Evolutionary conservation across 1,139 yeast genomes (phyloP).

Genomic region (Hyphopichia buzzinii): DNA sequence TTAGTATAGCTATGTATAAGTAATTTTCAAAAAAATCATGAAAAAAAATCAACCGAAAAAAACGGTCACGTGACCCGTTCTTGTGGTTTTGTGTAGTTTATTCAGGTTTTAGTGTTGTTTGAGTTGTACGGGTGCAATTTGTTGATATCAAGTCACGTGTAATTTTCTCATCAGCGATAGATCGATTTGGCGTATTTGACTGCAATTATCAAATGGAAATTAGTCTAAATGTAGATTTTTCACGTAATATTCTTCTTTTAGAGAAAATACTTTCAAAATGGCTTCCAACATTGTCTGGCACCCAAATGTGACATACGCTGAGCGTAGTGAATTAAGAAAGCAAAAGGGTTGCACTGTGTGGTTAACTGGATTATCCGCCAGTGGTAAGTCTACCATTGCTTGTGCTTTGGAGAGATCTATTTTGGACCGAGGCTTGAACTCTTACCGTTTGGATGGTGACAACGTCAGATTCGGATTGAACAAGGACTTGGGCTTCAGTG

Average conservation of each 20-base stretch:
- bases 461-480: constrained; percentile 91
- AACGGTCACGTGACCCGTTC: background rate
- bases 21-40: too few species aligned
- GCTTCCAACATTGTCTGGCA: constrained; percentile 98
- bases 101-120: too few species aligned
- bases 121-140: too few species aligned
- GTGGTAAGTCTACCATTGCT: constrained; percentile 94
- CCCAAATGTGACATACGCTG: constrained; percentile 78
- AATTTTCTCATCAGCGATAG: constrained; percentile 5
- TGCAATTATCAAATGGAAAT: background rate
- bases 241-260: background rate
- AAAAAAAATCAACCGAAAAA: too few species aligned
- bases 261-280: constrained; percentile 57
- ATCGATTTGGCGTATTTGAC: too few species aligned
- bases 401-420: constrained; percentile 87
- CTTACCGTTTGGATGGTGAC: constrained; percentile 94
- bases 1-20: too few species aligned
- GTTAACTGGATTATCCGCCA: constrained; percentile 94
- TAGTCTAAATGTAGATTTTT: too few species aligned
- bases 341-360: constrained; percentile 90
- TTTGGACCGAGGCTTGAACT: constrained; percentile 61
- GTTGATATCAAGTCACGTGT: constrained; percentile 2
- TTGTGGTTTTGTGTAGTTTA: too few species aligned
- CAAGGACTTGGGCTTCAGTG: constrained; percentile 91
- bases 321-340: constrained; percentile 66